A percentile compares a stretch with the other conserved stretches of the same genome.
Evolutionary conservation across 2,329 filamentous ascomycete genomes (phyloP).

Genomic region (Alternaria infectoria): DNA sequence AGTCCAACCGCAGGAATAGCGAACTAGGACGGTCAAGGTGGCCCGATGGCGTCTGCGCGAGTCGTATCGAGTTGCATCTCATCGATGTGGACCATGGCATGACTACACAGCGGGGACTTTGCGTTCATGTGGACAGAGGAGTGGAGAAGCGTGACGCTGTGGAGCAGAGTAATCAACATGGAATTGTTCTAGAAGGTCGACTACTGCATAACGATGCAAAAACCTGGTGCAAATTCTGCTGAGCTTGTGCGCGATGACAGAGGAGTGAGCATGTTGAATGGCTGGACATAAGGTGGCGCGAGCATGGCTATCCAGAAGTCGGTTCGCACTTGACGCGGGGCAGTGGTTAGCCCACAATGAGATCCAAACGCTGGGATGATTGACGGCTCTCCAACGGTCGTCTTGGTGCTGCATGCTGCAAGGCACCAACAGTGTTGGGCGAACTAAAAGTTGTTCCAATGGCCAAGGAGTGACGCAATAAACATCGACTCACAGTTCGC

Average conservation of each 20-base stretch:
- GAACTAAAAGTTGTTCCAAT: background rate
- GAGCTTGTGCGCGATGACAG: background rate
- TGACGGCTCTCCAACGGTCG: constrained; percentile 1
- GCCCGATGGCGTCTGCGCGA: background rate
- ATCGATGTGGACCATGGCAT: constrained; percentile 16
- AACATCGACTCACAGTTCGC: background rate
- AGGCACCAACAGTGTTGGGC: background rate
- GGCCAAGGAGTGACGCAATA: background rate
- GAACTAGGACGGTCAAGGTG: background rate
- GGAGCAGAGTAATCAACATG: background rate
- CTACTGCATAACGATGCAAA: constrained; percentile 12
- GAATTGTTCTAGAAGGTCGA: constrained; percentile 10
- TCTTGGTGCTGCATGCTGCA: background rate
- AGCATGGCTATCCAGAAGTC: background rate
- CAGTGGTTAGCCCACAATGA: background rate
- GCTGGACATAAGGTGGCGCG: background rate
- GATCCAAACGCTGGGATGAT: background rate
- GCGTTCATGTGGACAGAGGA: background rate
- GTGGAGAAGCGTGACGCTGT: constrained; percentile 3
- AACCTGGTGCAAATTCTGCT: background rate
- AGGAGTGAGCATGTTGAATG: background rate
- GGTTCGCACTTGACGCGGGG: background rate
- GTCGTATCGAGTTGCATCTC: constrained; percentile 1
- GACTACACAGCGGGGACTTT: background rate
- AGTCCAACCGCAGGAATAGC: background rate